Percentiles rank a stretch among this genome's conserved stretches.
Evolutionary conservation across 768 basidiomycete species (phyloP).

Genomic region (Piloderma croceum): DNA sequence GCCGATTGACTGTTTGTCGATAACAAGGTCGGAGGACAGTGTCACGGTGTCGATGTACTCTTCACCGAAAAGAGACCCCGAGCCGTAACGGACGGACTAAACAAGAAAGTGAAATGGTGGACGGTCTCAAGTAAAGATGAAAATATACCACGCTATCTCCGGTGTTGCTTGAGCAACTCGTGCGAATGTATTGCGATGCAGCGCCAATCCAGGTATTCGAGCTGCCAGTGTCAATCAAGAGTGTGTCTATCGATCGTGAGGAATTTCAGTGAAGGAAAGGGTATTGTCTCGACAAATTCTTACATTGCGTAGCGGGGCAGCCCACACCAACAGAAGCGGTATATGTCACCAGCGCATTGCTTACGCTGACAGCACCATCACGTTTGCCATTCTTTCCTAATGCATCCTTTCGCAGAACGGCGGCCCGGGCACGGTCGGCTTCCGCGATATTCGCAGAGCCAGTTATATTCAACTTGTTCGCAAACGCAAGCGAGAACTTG

Average conservation of each 20-base stretch:
- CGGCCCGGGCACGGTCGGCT: conserved; percentile 16
- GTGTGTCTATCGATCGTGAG: conserved; percentile 11
- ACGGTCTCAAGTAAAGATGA: too few relatives aligned
- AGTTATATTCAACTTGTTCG: conserved; percentile 8
- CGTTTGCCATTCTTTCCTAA: conserved; percentile 6
- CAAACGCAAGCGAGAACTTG: conserved; percentile 11
- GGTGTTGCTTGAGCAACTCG: conserved; percentile 20
- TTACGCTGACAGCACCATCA: conserved; percentile 4
- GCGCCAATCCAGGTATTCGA: conserved; percentile 29
- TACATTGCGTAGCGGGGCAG: conserved; percentile 22
- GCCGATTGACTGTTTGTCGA: conserved; percentile 43
- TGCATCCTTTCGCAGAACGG: background rate
- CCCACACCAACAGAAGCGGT: conserved; percentile 24
- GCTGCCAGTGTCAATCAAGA: conserved; percentile 27
- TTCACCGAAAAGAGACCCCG: conserved; percentile 46
- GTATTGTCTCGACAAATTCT: conserved; percentile 1
- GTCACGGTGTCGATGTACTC: conserved; percentile 49
- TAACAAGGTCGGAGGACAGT: conserved; percentile 36
- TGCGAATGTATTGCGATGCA: conserved; percentile 15
- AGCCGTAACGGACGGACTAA: conserved; percentile 44
- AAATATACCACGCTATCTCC: conserved; percentile 14
- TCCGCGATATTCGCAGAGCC: conserved; percentile 11
- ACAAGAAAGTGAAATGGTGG: background rate
- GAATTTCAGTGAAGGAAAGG: background rate
- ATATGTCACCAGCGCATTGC: conserved; percentile 21